Evolutionary conservation across 352 stramenopile genomes (phyloP).

Genomic region (Hyaloperonospora arabidopsidis): DNA sequence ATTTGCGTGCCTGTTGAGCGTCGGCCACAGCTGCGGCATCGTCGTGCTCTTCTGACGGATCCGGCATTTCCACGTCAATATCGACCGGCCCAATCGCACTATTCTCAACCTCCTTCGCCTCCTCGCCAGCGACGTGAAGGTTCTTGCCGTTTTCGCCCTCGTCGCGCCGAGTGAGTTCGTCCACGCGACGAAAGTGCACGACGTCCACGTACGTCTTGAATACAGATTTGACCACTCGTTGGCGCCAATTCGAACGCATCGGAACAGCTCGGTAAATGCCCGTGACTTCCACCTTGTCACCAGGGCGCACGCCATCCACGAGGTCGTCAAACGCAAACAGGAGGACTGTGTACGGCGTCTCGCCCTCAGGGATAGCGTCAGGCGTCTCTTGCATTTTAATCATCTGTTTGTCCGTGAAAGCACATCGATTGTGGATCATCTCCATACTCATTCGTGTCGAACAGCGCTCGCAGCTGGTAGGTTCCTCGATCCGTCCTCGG

Average conservation of each 20-base stretch:
- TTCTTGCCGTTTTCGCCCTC: slow-evolving; percentile 27
- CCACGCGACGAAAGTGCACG: slow-evolving; percentile 94
- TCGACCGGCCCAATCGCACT: slow-evolving; percentile 27
- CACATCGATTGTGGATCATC: slow-evolving; percentile 95
- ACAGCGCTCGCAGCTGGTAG: slow-evolving; percentile 84
- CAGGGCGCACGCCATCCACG: slow-evolving; percentile 94
- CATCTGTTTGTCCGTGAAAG: slow-evolving; percentile 98
- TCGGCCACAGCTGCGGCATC: slow-evolving; percentile 38
- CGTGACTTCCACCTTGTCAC: slow-evolving; percentile 94
- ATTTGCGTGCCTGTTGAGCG: slow-evolving; percentile 42
- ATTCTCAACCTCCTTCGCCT: slow-evolving; percentile 13
- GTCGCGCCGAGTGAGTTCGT: slow-evolving; percentile 58
- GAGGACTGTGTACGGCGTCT: slow-evolving; percentile 96
- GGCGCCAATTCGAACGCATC: slow-evolving; percentile 88
- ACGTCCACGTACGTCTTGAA: slow-evolving; percentile 99
- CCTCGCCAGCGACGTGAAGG: slow-evolving; percentile 2
- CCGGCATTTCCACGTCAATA: slow-evolving; percentile 31
- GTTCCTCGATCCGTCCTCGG: slow-evolving; percentile 93
- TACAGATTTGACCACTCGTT: slow-evolving; percentile 92
- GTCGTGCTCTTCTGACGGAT: slow-evolving; percentile 31
- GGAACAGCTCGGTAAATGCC: slow-evolving; percentile 96
- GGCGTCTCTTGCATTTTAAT: slow-evolving; percentile 97
- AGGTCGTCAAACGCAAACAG: slow-evolving; percentile 98
- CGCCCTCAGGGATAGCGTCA: slow-evolving; percentile 95
- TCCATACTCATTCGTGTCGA: slow-evolving; percentile 89